Conservation (phyloP, 2,329 filamentous ascomycete species). For the Leptographium flavum region DNA sequence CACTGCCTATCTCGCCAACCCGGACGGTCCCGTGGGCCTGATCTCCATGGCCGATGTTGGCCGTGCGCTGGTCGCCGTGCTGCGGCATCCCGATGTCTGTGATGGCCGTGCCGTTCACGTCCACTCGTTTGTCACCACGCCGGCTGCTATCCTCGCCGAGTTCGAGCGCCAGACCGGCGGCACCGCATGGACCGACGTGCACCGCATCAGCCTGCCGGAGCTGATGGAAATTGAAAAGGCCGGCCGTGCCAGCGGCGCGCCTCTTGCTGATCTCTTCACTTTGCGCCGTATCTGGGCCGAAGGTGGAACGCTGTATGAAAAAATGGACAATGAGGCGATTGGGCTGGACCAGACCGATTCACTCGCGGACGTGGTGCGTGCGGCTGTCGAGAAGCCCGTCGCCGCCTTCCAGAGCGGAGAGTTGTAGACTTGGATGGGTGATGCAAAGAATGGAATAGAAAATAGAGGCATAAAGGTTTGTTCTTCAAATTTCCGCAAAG, state of each 20-base stretch:
- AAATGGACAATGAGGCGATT: conserved; percentile 37
- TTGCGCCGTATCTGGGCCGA: conserved; percentile 9
- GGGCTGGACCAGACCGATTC: conserved; percentile 13
- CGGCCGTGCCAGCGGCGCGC: conserved; percentile 1
- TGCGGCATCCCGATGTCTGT: conserved; percentile 3
- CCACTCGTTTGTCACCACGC: conserved; percentile 6
- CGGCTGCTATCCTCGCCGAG: conserved; percentile 4
- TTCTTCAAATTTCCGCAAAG: background rate
- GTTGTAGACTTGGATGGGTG: background rate
- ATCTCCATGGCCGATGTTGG: conserved; percentile 9
- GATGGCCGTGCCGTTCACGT: conserved; percentile 6
- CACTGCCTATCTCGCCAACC: conserved; percentile 1
- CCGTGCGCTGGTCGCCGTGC: conserved; percentile 1
- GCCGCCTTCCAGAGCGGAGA: conserved; percentile 8
- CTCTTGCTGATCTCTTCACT: conserved; percentile 5
- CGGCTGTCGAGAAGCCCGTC: background rate
- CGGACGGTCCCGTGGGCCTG: conserved; percentile 2
- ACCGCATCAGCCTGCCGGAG: conserved; percentile 3
- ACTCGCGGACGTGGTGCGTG: conserved; percentile 6
- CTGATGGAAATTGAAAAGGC: conserved; percentile 3
- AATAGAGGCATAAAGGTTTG: background rate
- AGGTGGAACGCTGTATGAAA: conserved; percentile 38
- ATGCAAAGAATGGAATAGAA: background rate
- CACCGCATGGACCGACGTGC: conserved; percentile 2
- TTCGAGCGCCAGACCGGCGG: conserved; percentile 7